Conservation (phyloP, 495 filamentous ascomycete species). For the Glutinoglossum americanum region DNA sequence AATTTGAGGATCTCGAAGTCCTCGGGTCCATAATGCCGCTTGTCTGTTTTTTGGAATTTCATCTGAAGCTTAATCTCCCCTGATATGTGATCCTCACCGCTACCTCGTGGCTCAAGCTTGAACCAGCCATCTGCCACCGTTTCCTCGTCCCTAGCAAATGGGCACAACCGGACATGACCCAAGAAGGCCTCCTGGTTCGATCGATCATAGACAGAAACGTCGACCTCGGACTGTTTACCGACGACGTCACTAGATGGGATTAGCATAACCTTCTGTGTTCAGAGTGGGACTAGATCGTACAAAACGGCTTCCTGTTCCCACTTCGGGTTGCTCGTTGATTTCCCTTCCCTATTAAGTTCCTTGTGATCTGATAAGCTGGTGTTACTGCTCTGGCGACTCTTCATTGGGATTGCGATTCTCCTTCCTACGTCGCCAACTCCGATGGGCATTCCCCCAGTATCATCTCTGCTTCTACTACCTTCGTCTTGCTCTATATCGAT, state of each 20-base stretch:
- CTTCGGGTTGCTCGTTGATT: constrained; percentile 64
- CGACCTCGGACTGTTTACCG: constrained; percentile 74
- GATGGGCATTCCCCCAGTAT: constrained; percentile 11
- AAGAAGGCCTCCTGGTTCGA: constrained; percentile 69
- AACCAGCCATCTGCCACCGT: constrained; percentile 68
- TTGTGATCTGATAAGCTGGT: constrained; percentile 55
- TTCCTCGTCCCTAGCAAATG: constrained; percentile 43
- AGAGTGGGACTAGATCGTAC: constrained; percentile 31
- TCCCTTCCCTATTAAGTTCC: constrained; percentile 36
- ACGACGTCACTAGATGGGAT: constrained; percentile 56
- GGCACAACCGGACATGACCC: constrained; percentile 64
- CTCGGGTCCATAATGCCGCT: constrained; percentile 84
- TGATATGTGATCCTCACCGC: constrained; percentile 45
- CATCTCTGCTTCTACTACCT: neutral
- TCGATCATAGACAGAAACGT: constrained; percentile 85
- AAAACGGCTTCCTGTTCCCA: constrained; percentile 94
- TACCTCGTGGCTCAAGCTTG: constrained; percentile 44
- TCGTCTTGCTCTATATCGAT: neutral
- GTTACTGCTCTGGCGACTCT: constrained; percentile 82
- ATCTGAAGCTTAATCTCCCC: constrained; percentile 85
- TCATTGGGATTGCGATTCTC: constrained; percentile 90
- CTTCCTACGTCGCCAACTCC: constrained; percentile 43
- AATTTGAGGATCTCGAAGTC: constrained; percentile 92
- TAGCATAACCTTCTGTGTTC: neutral
- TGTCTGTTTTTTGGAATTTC: constrained; percentile 70